phyloP scores from a whole-genome alignment of 495 filamentous ascomycete species.

The Letharia lupina region DNA sequence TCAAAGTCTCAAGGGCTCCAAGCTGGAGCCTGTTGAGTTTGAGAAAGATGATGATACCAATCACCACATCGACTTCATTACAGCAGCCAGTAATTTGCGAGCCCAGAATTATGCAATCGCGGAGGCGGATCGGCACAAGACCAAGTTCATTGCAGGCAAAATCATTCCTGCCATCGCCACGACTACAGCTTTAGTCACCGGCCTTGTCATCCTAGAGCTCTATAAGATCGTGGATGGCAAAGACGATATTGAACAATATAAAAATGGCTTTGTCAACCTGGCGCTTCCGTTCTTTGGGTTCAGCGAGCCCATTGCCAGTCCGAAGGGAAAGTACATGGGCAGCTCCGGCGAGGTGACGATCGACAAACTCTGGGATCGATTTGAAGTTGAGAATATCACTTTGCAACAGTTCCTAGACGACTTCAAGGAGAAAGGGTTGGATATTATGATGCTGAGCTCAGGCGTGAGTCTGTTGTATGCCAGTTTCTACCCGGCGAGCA shows the following conservation, averaged over 20 bases:
- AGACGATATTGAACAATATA: constrained; percentile 90
- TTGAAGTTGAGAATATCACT: constrained; percentile 81
- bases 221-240: constrained; percentile 98
- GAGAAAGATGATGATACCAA: constrained; percentile 99
- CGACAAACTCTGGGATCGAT: constrained; percentile 97
- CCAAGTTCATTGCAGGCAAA: constrained; percentile 99
- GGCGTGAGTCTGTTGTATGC: constrained; percentile 96
- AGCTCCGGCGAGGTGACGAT: constrained; percentile 67
- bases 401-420: constrained; percentile 72
- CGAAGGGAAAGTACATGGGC: constrained; percentile 80
- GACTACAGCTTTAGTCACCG: constrained; percentile 91
- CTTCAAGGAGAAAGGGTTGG: constrained; percentile 71
- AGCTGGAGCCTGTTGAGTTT: constrained; percentile 86
- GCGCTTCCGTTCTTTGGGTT: constrained; percentile 97
- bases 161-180: constrained; percentile 99
- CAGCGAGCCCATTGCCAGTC: constrained; percentile 88
- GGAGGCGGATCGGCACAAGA: constrained; percentile 87
- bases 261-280: constrained; percentile 97
- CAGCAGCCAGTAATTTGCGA: constrained; percentile 89
- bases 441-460: constrained; percentile 87
- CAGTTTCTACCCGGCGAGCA: constrained; percentile 81
- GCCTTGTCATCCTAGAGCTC: constrained; percentile 83
- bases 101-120: constrained; percentile 97
- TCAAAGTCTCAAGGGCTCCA: constrained; percentile 74
- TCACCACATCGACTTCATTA: constrained; percentile 98